Evolutionary conservation across 2,329 filamentous ascomycete species (phyloP), one percentile per base, ranked within the genome.

Genomic region (Phyllosticta citriasiana): DNA sequence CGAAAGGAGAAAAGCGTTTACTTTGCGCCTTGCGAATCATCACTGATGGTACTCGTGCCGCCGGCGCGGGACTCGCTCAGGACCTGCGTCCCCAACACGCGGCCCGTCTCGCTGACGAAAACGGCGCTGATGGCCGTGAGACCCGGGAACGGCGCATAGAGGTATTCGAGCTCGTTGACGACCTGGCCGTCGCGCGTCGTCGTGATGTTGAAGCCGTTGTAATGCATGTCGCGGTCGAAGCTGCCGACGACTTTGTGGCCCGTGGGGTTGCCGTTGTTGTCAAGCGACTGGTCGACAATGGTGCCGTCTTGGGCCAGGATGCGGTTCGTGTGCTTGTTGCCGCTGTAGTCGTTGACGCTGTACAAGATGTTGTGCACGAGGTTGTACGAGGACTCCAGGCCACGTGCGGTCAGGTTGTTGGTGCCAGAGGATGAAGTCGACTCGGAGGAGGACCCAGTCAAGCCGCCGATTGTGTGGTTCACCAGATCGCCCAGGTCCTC

Each of bases 321-420:
- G 51, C 81, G 79, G 69, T 85, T 84, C 40, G 80, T 84, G 71
- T 76, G 69, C 53, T 72, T 71, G 62, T 80, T 76, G 19, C 82
- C 82, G 14, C 74, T 74, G 69, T 84, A 86, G 73, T 86, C 79
- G 72, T 85, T 84, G 69, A 84, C 70, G 27, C 80, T 82, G 72
- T 83, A 85, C 35, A 86, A 78, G 63, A 86, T 81, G 68, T 83
- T 83, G 72, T 84, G 76, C 60, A 75, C 73, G 52, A 84, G 71
- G n/a, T 40, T 50, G 24, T 56, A 61, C 16, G 59, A 61, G 19
- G 55, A 53, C n/a, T 53, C n/a, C 12, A 53, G 53, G 55, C 82
- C 78, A 61, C 73, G 72, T 19, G 64, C 51, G 16, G 26, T 25
- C 4, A 53, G 30, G 35, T 51, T 52, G 55, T 53, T 57, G 57